Evolutionary conservation across 179 eudicot species (phyloP).

Genomic region (Nepenthes alata): DNA sequence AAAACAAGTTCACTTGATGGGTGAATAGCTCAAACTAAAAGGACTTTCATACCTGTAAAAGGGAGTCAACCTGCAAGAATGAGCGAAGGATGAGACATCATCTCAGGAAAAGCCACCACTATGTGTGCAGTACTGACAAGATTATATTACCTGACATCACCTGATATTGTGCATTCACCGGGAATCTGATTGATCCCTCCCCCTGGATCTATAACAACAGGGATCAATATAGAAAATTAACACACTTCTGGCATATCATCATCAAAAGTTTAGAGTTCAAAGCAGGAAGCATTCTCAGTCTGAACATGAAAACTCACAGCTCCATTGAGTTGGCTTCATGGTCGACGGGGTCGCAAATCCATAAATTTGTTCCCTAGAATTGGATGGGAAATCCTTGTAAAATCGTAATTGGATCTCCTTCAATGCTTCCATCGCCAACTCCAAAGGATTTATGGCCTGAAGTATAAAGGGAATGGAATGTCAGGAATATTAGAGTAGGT

Average conservation of each 20-base stretch:
- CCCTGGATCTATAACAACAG: constrained; percentile 62
- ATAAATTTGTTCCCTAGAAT: constrained; percentile 64
- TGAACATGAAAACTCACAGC: constrained; percentile 45
- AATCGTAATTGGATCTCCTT: constrained; percentile 77
- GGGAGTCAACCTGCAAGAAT: constrained; percentile 82
- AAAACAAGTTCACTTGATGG: not conserved
- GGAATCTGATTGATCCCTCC: constrained; percentile 96
- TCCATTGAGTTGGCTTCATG: constrained; percentile 98
- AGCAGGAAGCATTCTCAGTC: not conserved
- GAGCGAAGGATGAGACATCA: constrained; percentile 4
- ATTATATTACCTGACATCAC: constrained; percentile 71
- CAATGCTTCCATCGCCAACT: constrained; percentile 85
- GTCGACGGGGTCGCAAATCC: constrained; percentile 95
- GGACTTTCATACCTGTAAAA: constrained; percentile 58
- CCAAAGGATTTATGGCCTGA: constrained; percentile 90
- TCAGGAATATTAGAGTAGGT: no score
- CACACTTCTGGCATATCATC: constrained; percentile 1
- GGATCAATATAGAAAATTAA: constrained; percentile 5
- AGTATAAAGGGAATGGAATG: not conserved
- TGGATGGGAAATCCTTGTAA: constrained; percentile 82
- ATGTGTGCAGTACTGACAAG: not conserved
- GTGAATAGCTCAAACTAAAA: not conserved
- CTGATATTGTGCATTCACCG: constrained; percentile 65
- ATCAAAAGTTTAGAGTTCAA: not conserved
- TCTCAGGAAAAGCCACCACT: not conserved